Evolutionary conservation across 352 stramenopile species (phyloP), one percentile per base, ranked within the genome.

Genomic region (Blastocystis sp.): DNA sequence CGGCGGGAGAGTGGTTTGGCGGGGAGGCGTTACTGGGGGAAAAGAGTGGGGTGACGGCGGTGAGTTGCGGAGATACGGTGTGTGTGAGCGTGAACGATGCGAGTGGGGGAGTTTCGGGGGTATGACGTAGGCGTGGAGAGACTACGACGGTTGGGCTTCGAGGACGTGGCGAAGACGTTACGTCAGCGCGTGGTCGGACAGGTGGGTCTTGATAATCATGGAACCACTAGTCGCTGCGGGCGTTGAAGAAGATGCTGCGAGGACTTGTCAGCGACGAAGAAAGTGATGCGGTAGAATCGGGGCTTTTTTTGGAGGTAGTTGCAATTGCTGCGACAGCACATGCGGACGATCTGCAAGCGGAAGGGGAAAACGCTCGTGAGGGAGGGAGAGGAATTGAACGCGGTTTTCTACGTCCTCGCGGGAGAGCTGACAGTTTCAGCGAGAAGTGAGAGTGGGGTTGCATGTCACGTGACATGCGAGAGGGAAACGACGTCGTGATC

Each of bases 1-100:
- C 29, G 16, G 27, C 27, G 36, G 73, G 73, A 38, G 73, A 84
- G 18, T 84, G 73, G 73, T 75, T 84, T 44, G 73, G 73, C 24
- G 73, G 73, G 16, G 67, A 78, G n/a, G 42, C 44, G 7, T 27
- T 78, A 18, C 18, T 78, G 9, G 38, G 57, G 16, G 32, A 59
- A 24, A 24, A 42, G 38, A 32, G 42, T 32, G 36, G 44, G 11
- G 56, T 57, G 7, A 36, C 67, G 3, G 51, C 44, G 29, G 32
- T 67, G 2, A 42, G 24, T 7, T n/a, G 16, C 4, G 38, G 32
- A 24, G 57, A 67, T 6, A 44, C 27, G 29, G 57, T 67, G 16
- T 67, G 57, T 42, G 24, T 36, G 16, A 38, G 57, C 38, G 24
- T 67, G 57, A 67, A 38, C 24, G 3, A 42, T n/a, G 9, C 2